Evolutionary conservation across 1,284 basidiomycete species (phyloP), one percentile per base, ranked within the genome.

Genomic region (Tilletia setariae): DNA sequence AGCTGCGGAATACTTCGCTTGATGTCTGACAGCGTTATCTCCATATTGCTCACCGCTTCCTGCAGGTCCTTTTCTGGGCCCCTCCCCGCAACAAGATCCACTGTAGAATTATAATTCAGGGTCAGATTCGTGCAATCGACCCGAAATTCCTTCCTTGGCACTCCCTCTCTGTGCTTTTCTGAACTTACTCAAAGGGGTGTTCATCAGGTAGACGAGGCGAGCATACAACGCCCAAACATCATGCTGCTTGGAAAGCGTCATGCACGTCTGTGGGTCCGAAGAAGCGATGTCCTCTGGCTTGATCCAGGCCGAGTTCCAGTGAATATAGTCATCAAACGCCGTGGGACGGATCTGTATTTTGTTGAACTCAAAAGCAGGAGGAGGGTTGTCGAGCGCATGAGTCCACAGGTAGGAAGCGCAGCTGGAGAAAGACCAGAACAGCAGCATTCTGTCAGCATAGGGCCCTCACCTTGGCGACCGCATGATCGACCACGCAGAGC

Each of bases 31-130:
- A 73, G 65, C 28, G 69, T 70, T 35, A 68, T 68, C 67, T 77
- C 76, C 71, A 76, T 74, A 62, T 76, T 71, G 56, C 68, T 70
- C 47, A 77, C 72, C 40, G 74, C 72, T 23, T 63, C 66, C 68
- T 77, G 76, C 59, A 77, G 70, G 56, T 77, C 74, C n/a, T 72
- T 72, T 66, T 77, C 74, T 16, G 73, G 72, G 42, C 72, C 73
- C 43, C 68, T 65, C 8, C 73, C 75, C 21, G 68, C 70, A 63
- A 75, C 67, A 25, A 77, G 72, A 59, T 61, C 56, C 9, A 61
- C 56, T 61, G 28, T 61, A 8, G 9, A 16, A 35, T 15, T 15
- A 30, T 2, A 35, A n/a, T n/a, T n/a, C n/a, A 21, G 25, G 25
- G n/a, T 56, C 11, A 56, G 51, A 51, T 7, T 19, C 43, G 43